Percentiles rank a stretch among this genome's conserved stretches.
Conservation (phyloP, 1,284 basidiomycete genomes). For the Austroboletus novae-zelandiae region DNA sequence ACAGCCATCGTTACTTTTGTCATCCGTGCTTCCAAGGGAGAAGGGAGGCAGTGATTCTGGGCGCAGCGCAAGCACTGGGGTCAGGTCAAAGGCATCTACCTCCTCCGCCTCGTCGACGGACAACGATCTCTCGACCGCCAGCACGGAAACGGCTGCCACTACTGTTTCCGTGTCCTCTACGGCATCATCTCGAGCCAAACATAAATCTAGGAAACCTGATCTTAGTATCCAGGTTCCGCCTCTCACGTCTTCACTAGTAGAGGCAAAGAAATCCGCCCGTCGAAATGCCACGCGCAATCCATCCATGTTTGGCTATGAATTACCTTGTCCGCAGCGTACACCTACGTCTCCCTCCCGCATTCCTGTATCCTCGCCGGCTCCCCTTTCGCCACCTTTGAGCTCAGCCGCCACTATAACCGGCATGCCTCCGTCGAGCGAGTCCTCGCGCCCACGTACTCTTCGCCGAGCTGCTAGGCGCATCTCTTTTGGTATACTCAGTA, state of each 20-base stretch:
- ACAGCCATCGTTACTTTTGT: conserved; percentile 22
- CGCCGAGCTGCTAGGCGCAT: conserved; percentile 35
- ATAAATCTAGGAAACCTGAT: conserved; percentile 13
- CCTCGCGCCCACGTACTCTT: conserved; percentile 31
- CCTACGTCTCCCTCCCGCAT: conserved; percentile 33
- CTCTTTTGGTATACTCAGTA: conserved; percentile 26
- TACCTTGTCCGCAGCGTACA: conserved; percentile 32
- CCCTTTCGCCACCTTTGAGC: conserved; percentile 22
- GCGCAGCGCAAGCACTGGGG: conserved; percentile 15
- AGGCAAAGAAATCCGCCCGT: conserved; percentile 29
- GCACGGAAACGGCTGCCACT: conserved; percentile 34
- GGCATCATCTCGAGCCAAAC: conserved; percentile 20
- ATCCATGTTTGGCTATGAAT: conserved; percentile 34
- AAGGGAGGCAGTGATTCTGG: conserved; percentile 16
- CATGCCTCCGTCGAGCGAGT: neutral
- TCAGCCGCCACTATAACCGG: neutral
- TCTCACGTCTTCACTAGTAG: conserved; percentile 9
- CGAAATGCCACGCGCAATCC: conserved; percentile 32
- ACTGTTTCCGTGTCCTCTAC: conserved; percentile 25
- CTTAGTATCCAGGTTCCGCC: conserved; percentile 19
- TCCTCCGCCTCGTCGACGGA: conserved; percentile 34
- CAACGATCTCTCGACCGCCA: conserved; percentile 34
- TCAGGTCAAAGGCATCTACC: conserved; percentile 22
- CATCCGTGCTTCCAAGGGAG: conserved; percentile 16
- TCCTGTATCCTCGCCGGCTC: conserved; percentile 31